Base-by-base conservation (phyloP, 352 stramenopile species). In the Globisporangium radiosum region DNA sequence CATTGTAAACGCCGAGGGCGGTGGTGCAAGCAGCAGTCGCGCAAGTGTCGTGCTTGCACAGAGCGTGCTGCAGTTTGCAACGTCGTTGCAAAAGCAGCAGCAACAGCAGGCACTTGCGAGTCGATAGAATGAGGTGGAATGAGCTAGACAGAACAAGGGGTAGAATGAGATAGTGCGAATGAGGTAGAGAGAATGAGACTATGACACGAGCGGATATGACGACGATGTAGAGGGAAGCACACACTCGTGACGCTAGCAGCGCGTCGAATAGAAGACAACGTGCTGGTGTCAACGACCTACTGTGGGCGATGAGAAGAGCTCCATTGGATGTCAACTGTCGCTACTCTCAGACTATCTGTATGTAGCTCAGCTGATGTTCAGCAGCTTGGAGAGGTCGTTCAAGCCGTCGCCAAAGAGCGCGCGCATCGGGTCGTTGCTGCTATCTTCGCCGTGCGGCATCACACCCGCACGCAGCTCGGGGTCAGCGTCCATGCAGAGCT, bases 401-500 rank as follows among this genome's bases (percentile, higher is more conserved):
- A 88, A 72, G 36, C 69, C 65, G 8, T 80, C 66, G 1, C 76
- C 76, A 40, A 92, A 78, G 11, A 88, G 52, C 25, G 78, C 64
- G 4, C 43, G 63, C 13, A 55, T 49, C 37, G 62, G 52, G n/a
- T 71, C 64, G 39, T 40, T 47, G n/a, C 15, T 39, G 9, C 42
- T 47, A 0, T 54, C 39, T 3, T 6, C 19, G 45, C 33, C n/a
- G 13, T 51, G 15, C 33, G n/a, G 7, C 9, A 47, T 19, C 13
- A 52, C 39, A 11, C 43, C 39, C 44, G 33, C 14, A 42, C 74
- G 73, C 4, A 94, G 66, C n/a, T 92, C 80, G 4, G 83, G 76
- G 56, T 95, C 85, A 7, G 81, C 83, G 60, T 90, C 73, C 60
- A 85, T 65, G 54, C 81, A 95, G 6, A 95, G 71, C 56, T 89